These are phyloP conservation scores for Sclerotinia nivalis DNA, from an alignment of 2,329 filamentous ascomycete species.

Conservation along the genomic window DNA sequence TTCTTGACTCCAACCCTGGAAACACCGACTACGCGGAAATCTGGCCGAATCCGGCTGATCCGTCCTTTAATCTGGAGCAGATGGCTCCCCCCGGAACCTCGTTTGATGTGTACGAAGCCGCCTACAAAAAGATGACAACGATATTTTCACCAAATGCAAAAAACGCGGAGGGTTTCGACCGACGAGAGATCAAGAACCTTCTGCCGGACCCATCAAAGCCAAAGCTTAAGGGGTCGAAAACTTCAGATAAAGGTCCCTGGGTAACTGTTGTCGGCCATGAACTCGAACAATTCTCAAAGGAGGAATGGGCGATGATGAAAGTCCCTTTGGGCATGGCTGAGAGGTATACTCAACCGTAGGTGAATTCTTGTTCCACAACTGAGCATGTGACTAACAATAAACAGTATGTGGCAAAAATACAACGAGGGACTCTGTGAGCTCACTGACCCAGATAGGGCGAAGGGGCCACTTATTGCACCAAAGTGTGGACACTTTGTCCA, in stretches of 20 bases:
- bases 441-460: neutral
- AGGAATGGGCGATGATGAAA: conserved; percentile 20
- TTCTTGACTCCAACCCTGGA: neutral
- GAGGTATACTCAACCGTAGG: neutral
- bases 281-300: conserved; percentile 13
- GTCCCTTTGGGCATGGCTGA: conserved; percentile 15
- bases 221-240: neutral
- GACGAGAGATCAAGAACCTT: neutral
- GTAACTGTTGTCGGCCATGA: conserved; percentile 22
- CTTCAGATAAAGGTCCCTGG: conserved; percentile 16
- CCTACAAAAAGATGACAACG: neutral
- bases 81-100: neutral
- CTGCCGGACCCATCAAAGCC: neutral
- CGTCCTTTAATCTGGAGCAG: neutral
- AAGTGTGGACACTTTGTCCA: neutral
- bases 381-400: neutral
- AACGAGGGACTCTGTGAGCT: neutral
- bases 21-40: neutral
- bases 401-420: neutral
- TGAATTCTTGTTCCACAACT: neutral
- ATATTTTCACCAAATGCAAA: neutral
- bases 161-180: neutral
- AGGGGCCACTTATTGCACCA: neutral
- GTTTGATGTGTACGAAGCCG: neutral
- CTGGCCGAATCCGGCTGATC: neutral